A percentile compares a stretch with the other conserved stretches of the same genome.
Evolutionary conservation across 192 early-diverging fungal species (phyloP).

Genomic region (Entomortierella chlamydospora): DNA sequence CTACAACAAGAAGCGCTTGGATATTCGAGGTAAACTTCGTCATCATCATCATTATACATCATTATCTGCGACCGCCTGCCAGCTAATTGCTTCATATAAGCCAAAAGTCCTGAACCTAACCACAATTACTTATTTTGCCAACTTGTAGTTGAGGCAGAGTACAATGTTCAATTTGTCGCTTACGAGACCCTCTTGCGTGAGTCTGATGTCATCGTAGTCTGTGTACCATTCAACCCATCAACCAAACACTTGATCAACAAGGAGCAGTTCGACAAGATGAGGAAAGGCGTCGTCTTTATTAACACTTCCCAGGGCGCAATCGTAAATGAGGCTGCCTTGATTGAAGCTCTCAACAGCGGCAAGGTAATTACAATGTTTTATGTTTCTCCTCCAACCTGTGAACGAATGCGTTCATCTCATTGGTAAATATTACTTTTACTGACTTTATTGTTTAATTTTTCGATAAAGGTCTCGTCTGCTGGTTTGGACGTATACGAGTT

Average conservation of each 20-base stretch:
- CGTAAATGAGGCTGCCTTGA: constrained; percentile 62
- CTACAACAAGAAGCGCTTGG: constrained; percentile 59
- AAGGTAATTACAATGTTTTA: too few relatives aligned
- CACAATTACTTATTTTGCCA: too few relatives aligned
- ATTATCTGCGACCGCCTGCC: too few relatives aligned
- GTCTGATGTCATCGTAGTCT: constrained; percentile 63
- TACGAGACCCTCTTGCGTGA: constrained; percentile 63
- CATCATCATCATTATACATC: too few relatives aligned
- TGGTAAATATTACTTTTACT: too few relatives aligned
- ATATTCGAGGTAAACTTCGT: constrained; percentile 48
- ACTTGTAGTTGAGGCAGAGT: constrained; percentile 61
- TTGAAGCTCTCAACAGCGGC: constrained; percentile 60
- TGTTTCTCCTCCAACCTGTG: too few relatives aligned
- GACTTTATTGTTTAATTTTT: too few relatives aligned
- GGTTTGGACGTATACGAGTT: constrained; percentile 37
- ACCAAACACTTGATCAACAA: constrained; percentile 57
- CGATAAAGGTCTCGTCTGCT: constrained; percentile 31
- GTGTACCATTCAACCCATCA: constrained; percentile 54
- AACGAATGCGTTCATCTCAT: too few relatives aligned
- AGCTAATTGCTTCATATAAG: too few relatives aligned
- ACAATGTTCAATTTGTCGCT: constrained; percentile 57
- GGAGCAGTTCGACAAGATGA: constrained; percentile 63
- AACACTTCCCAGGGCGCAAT: constrained; percentile 64
- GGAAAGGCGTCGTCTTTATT: constrained; percentile 59
- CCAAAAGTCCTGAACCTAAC: too few relatives aligned